These are phyloP conservation scores for Polytolypa hystricis DNA, from an alignment of 2,329 filamentous ascomycete species.

Conservation along the genomic window DNA sequence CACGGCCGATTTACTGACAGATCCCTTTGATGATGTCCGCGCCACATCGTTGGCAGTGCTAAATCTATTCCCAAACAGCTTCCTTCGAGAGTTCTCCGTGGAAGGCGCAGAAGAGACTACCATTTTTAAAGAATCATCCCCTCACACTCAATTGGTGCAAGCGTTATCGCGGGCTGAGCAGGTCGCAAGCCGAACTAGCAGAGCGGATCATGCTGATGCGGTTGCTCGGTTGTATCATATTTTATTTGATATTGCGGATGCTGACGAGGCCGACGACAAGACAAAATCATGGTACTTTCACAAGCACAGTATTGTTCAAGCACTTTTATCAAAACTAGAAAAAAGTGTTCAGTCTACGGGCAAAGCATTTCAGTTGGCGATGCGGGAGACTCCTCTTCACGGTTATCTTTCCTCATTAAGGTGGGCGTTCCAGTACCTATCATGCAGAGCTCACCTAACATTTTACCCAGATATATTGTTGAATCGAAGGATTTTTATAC, in stretches of 20 bases:
- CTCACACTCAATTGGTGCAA: conserved; percentile 18
- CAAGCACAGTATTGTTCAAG: conserved; percentile 42
- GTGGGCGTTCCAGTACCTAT: conserved; percentile 32
- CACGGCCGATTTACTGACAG: conserved; percentile 68
- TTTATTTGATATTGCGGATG: conserved; percentile 47
- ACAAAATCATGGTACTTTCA: conserved; percentile 29
- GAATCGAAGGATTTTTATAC: conserved; percentile 31
- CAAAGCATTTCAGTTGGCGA: conserved; percentile 53
- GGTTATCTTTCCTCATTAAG: conserved; percentile 57
- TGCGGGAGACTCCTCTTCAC: conserved; percentile 56
- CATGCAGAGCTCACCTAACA: conserved; percentile 10
- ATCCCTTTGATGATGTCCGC: conserved; percentile 89
- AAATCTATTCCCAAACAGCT: conserved; percentile 23
- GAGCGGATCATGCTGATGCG: conserved; percentile 87
- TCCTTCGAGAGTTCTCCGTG: conserved; percentile 10
- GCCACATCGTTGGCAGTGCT: conserved; percentile 40
- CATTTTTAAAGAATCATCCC: background rate
- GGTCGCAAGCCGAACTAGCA: conserved; percentile 50
- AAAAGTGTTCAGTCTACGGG: conserved; percentile 53
- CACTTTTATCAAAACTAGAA: conserved; percentile 52
- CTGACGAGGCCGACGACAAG: conserved; percentile 8
- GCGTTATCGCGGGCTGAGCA: conserved; percentile 26
- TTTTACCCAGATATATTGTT: conserved; percentile 41
- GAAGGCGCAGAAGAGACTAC: conserved; percentile 15
- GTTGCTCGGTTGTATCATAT: conserved; percentile 67